A percentile compares a stretch with the other conserved stretches of the same genome.
Evolutionary conservation across 1,139 yeast genomes (phyloP).

Genomic region (Tardiomyces depauwii): DNA sequence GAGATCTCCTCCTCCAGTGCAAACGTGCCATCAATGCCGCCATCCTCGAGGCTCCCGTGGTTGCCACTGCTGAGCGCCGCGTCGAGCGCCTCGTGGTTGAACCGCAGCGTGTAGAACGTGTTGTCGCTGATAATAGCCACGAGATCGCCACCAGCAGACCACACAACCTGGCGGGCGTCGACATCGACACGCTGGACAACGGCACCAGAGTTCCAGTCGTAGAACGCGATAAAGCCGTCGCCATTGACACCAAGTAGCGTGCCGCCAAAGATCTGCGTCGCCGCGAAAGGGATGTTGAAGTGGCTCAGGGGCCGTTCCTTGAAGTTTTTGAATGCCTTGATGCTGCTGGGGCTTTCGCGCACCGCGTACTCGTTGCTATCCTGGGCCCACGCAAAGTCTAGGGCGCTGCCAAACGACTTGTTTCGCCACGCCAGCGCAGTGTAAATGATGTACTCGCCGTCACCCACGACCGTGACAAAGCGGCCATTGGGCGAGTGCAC

Average conservation of each 20-base stretch:
- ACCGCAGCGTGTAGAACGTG: conserved; percentile 72
- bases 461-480: conserved; percentile 94
- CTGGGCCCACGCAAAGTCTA: conserved; percentile 90
- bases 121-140: conserved; percentile 68
- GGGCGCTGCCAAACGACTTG: conserved; percentile 81
- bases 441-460: conserved; percentile 92
- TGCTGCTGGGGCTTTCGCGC: conserved; percentile 54
- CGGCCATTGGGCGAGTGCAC: conserved; percentile 95
- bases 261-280: conserved; percentile 81
- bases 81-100: conserved; percentile 54
- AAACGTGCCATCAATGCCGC: conserved; percentile 46
- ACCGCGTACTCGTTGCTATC: conserved; percentile 84
- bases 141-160: conserved; percentile 93
- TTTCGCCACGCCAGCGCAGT: conserved; percentile 98
- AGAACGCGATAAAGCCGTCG: conserved; percentile 75
- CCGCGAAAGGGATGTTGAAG: conserved; percentile 45
- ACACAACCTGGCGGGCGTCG: conserved; percentile 55
- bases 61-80: conserved; percentile 47
- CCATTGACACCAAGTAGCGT: conserved; percentile 68
- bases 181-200: conserved; percentile 79
- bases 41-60: conserved; percentile 5
- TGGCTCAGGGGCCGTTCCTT: conserved; percentile 62
- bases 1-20: conserved; percentile 68
- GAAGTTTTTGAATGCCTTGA: conserved; percentile 72
- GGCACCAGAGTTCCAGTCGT: conserved; percentile 85